A percentile compares a stretch with the other conserved stretches of the same genome.
Evolutionary conservation across 148 eudicot genomes (phyloP).

Genomic region (Oxyria digyna): DNA sequence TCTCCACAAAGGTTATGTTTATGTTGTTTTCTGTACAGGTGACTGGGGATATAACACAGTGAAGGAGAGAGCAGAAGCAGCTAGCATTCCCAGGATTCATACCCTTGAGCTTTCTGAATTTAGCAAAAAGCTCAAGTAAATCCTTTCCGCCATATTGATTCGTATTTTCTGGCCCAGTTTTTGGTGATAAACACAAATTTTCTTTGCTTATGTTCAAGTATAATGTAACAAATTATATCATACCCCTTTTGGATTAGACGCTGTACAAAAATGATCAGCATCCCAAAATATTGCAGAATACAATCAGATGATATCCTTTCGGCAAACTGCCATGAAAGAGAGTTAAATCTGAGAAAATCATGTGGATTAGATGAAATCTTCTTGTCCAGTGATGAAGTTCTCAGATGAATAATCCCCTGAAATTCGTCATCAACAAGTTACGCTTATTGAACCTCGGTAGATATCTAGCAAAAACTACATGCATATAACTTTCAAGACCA

Average conservation of each 20-base stretch:
- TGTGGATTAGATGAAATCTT: slow-evolving; percentile 91
- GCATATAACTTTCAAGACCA: too few species aligned
- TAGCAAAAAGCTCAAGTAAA: slow-evolving; percentile 71
- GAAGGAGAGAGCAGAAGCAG: slow-evolving; percentile 83
- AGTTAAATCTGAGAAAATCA: slow-evolving; percentile 80
- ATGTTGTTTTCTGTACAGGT: slow-evolving; percentile 29
- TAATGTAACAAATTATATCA: too few species aligned
- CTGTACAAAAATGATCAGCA: too few species aligned
- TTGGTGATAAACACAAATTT: too few species aligned
- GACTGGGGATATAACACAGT: slow-evolving; percentile 94
- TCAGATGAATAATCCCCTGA: slow-evolving; percentile 76
- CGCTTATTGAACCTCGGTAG: too few species aligned
- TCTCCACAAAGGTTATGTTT: not conserved
- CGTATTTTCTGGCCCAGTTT: too few species aligned
- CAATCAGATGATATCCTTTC: too few species aligned
- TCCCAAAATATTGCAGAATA: too few species aligned
- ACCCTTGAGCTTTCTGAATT: slow-evolving; percentile 73
- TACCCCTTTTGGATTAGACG: too few species aligned
- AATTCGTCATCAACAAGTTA: slow-evolving; percentile 88
- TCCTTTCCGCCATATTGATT: not conserved
- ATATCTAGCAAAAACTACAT: too few species aligned
- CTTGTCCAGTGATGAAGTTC: slow-evolving; percentile 82
- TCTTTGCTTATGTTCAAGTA: too few species aligned
- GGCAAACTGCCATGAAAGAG: too few species aligned
- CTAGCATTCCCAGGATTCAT: slow-evolving; percentile 55